Percentiles rank a stretch among this genome's conserved stretches.
Conservation (phyloP, 176 grass and related monocot species). For the Thalia dealbata region DNA sequence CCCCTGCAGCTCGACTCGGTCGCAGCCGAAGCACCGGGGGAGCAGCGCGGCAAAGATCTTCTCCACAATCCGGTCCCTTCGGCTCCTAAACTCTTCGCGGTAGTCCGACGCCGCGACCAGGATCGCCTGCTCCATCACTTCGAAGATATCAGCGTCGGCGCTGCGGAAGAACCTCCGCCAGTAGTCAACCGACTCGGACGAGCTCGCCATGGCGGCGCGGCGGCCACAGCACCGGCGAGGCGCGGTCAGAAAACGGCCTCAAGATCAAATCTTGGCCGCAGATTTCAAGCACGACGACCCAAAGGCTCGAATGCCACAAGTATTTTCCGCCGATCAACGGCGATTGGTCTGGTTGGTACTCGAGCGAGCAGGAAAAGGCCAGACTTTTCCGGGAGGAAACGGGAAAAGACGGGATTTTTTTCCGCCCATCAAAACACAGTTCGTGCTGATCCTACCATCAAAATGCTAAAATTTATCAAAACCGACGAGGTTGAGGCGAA, state of each 20-base stretch:
- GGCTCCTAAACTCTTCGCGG: conserved; percentile 53
- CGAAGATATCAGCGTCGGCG: conserved; percentile 55
- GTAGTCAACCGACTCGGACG: conserved; percentile 51
- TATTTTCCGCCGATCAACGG: conserved; percentile 6
- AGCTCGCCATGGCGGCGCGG: conserved; percentile 14
- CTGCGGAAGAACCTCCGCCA: conserved; percentile 71
- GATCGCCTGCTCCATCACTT: conserved; percentile 76
- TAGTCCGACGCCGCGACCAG: conserved; percentile 52
- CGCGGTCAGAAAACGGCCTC: not conserved
- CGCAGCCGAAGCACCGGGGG: conserved; percentile 24
- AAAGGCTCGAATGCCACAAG: not conserved
- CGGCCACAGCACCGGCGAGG: no score
- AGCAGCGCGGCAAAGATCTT: conserved; percentile 40
- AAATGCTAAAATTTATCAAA: not conserved
- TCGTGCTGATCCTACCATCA: not conserved
- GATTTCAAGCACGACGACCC: not conserved
- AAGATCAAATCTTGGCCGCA: not conserved
- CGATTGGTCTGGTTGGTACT: not conserved
- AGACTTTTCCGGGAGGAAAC: not conserved
- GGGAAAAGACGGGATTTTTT: not conserved
- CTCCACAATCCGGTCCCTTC: conserved; percentile 71
- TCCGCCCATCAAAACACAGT: not conserved
- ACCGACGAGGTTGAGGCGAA: not conserved
- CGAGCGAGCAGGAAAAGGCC: not conserved
- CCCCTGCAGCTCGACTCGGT: conserved; percentile 18